Base-by-base conservation (phyloP, 805 yeast genomes). In the Vanderwaltozyma yarrowii region DNA sequence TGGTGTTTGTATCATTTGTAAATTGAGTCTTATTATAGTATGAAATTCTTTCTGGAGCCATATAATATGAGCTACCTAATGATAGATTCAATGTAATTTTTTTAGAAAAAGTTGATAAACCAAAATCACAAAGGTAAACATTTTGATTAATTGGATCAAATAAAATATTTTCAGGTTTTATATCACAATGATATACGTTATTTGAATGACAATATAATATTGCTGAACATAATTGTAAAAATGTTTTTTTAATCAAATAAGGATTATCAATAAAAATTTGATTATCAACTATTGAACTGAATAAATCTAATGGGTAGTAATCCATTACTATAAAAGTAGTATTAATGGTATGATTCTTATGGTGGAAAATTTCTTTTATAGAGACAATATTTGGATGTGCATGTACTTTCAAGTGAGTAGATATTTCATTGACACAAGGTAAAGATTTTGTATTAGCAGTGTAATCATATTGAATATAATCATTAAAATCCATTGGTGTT, bases 141-240 rank as follows among this genome's bases (percentile, higher is more conserved):
- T 65, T 39, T 64, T 69, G 38, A 69, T 56, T 41, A 77, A 85
- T 49, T 5, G 27, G 14, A 72, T 67, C 52, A 60, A 87, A 76
- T 51, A 92, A 66, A 40, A 92, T 74, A 64, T 92, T 92, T 59
- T 92, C 97, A 5, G 98, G 98, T 65, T 92, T 92, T 46, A 88
- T 75, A 61, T 88, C 97, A 55, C 96, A 83, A 58, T 88, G 97
- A 57, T 78, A 89, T 27, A 89, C 76, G n/a, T 82, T 80, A 44
- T 73, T 74, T 2, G 80, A 69, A 59, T 89, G 96, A 52, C 94
- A 83, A 62, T 79, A 83, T 44, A 76, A 74, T 37, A 88, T 71
- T 3, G 88, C 95, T 44, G 87, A 83, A 31, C 89, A 67, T 58
- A 92, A 71, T 61, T 92, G 96, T 30, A 71, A 52, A 51, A 82